Base-by-base conservation (phyloP, 768 basidiomycete genomes). In the Russula abietina region DNA sequence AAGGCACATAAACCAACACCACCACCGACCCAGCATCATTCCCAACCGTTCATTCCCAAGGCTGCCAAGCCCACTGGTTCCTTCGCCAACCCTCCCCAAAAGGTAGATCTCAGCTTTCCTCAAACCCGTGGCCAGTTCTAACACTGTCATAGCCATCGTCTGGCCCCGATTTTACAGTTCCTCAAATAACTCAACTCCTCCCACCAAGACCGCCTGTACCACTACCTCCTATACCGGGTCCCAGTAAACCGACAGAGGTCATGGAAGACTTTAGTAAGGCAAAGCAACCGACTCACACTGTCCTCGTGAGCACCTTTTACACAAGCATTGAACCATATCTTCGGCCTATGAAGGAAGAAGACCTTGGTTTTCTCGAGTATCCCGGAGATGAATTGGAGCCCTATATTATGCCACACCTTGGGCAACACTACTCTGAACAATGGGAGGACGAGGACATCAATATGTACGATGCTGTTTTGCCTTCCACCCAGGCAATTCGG, bases 371-470 rank as follows among this genome's bases (percentile, higher is more conserved):
- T 74, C 80, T 99, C 57, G 89, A 92, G 63, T 90, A 90, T 69
- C 87, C 87, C 12, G 90, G 83, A n/a, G 94, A 98, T 69, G 94
- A 97, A 65, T 79, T 91, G 10, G 91, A 93, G 61, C 88, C 92
- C 0, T 97, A 84, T 69, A 74, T 92, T 38, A 83, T 95, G 75
- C 96, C 96, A 32, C 83, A 88, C 60, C 81, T 97, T 0, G 96
- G 87, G 24, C 79, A 86, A 67, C 94, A 96, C 74, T 99, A 98
- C 70, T 76, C 84, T 38, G 91, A 96, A 57, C 79, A 87, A 0
- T 99, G 96, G 95, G 95, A 95, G 65, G 93, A 97, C 69, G 86
- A 92, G 71, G 96, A 99, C 72, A 80, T 78, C 9, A 77, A 78
- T 12, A 59, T 79, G n/a, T 77, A 79, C 59, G 79, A 78, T 30